Percentiles rank a stretch among this genome's conserved stretches.
Conservation (phyloP, 1,139 yeast genomes). For the Zhuliangozyma blackwelliae region DNA sequence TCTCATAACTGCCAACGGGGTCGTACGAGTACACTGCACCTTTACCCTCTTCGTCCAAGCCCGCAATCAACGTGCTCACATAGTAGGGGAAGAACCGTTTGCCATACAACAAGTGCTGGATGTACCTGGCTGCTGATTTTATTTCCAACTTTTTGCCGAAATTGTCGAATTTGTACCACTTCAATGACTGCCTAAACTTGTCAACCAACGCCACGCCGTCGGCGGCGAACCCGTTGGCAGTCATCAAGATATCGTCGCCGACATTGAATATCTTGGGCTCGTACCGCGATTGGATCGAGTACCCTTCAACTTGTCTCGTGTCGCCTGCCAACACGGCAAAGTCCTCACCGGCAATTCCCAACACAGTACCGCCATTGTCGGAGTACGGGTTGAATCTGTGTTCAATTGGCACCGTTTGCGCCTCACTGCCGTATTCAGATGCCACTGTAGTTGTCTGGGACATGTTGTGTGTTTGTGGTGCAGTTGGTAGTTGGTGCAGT, state of each 20-base stretch:
- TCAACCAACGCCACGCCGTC: slow-evolving; percentile 86
- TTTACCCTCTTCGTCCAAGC: slow-evolving; percentile 88
- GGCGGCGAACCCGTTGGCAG: slow-evolving; percentile 96
- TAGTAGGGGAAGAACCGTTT: slow-evolving; percentile 96
- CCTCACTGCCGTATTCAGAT: slow-evolving; percentile 56
- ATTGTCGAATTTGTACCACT: slow-evolving; percentile 94
- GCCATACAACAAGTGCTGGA: slow-evolving; percentile 86
- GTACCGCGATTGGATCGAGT: slow-evolving; percentile 87
- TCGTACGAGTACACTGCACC: slow-evolving; percentile 96
- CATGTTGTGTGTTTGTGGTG: slow-evolving; percentile 2
- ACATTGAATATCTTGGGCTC: slow-evolving; percentile 88
- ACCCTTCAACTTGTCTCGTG: slow-evolving; percentile 93
- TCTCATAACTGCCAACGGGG: slow-evolving; percentile 96
- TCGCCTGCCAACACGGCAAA: slow-evolving; percentile 97
- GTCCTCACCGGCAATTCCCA: slow-evolving; percentile 97
- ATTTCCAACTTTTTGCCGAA: slow-evolving; percentile 63
- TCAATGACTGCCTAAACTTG: slow-evolving; percentile 69
- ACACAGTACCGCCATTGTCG: slow-evolving; percentile 95
- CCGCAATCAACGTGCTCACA: slow-evolving; percentile 91
- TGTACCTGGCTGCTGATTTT: slow-evolving; percentile 80
- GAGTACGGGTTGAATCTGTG: slow-evolving; percentile 94
- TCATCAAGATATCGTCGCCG: slow-evolving; percentile 82
- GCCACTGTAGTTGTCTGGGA: slow-evolving; percentile 40
- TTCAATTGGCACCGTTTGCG: slow-evolving; percentile 66
- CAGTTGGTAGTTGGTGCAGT: background rate